Conservation (phyloP, 805 yeast species). For the Alloascoidea hylecoeti region DNA sequence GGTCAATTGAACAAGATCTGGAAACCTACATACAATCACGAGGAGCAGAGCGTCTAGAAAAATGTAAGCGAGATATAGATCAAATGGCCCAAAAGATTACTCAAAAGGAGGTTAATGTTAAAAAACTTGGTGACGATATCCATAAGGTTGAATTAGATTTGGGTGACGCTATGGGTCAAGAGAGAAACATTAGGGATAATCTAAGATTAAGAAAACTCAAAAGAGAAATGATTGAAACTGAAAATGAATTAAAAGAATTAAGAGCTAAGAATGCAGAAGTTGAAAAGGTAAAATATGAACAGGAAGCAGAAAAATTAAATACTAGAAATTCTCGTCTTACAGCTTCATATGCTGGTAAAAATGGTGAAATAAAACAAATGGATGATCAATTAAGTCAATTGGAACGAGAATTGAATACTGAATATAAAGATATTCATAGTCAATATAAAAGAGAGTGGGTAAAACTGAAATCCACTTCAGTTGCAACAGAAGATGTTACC, state of each 20-base stretch:
- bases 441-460: conserved; percentile 60
- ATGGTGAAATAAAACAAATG: conserved; percentile 80
- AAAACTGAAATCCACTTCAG: conserved; percentile 57
- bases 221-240: conserved; percentile 21
- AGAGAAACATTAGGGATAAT: conserved; percentile 51
- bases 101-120: conserved; percentile 15
- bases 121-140: conserved; percentile 14
- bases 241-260: conserved; percentile 25
- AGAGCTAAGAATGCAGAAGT: conserved; percentile 45
- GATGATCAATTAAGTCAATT: conserved; percentile 51
- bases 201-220: conserved; percentile 38
- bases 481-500: conserved; percentile 68
- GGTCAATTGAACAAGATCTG: conserved; percentile 19
- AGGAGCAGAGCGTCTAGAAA: conserved; percentile 4
- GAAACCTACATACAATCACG: conserved; percentile 9
- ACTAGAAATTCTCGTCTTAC: conserved; percentile 37
- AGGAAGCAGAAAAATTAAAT: conserved; percentile 34
- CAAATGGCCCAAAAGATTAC: conserved; percentile 7
- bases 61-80: conserved; percentile 8
- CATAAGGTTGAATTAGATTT: conserved; percentile 25
- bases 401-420: conserved; percentile 47
- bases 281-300: conserved; percentile 46
- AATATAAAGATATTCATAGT: conserved; percentile 53
- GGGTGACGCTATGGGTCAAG: conserved; percentile 43
- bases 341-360: conserved; percentile 55